Percentiles rank a stretch among this genome's conserved stretches.
Evolutionary conservation across 106 monocot genomes (phyloP).

Genomic region (Dioscorea zingiberensis): DNA sequence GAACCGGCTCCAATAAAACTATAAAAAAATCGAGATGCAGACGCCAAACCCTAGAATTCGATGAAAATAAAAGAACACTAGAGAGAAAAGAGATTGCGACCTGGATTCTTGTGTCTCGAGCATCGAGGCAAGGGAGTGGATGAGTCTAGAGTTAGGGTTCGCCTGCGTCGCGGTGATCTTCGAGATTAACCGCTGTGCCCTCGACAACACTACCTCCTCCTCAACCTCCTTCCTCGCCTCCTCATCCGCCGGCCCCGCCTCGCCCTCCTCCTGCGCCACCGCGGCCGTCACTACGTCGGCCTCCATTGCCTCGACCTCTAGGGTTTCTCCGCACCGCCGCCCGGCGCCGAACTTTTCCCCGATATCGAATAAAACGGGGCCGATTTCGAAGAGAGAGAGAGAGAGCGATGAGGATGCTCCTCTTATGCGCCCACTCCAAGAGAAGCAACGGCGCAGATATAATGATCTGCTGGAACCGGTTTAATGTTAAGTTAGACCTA

Average conservation of each 20-base stretch:
- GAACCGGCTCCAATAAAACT: too few species aligned
- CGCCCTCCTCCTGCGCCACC: conserved; percentile 5
- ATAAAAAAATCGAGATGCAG: too few species aligned
- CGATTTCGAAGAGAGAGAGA: not conserved
- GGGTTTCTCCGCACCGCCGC: conserved; percentile 2
- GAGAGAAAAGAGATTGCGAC: conserved; percentile 16
- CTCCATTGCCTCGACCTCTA: not conserved
- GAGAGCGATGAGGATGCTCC: not conserved
- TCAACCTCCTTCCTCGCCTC: conserved; percentile 27
- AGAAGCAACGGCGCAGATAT: too few species aligned
- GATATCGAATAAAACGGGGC: not conserved
- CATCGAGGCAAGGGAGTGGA: conserved; percentile 83
- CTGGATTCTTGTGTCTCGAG: conserved; percentile 71
- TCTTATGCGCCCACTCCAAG: too few species aligned
- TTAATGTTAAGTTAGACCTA: too few species aligned
- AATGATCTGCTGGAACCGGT: too few species aligned
- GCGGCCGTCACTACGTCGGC: conserved; percentile 7
- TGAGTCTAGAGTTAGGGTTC: conserved; percentile 78
- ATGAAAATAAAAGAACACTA: not conserved
- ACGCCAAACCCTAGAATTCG: too few species aligned
- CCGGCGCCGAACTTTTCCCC: conserved; percentile 7
- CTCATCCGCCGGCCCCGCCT: conserved; percentile 14
- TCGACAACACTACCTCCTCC: conserved; percentile 46
- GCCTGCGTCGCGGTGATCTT: conserved; percentile 46
- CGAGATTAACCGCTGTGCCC: conserved; percentile 64